Evolutionary conservation across 768 basidiomycete genomes (phyloP).

Genomic region (Boletus barrowsii): DNA sequence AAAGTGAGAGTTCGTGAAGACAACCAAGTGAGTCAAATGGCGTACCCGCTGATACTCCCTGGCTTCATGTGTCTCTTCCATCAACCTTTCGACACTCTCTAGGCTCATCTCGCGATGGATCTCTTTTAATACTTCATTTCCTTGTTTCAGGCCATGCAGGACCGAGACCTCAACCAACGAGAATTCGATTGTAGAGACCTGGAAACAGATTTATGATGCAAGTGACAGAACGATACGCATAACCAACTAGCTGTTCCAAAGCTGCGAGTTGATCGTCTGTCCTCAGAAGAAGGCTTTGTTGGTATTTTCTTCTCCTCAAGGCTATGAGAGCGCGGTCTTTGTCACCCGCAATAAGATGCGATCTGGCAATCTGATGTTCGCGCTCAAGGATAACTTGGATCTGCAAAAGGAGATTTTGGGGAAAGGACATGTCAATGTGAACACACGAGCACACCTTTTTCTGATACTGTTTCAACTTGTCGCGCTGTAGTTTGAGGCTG

Average conservation of each 20-base stretch:
- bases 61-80: constrained; percentile 92
- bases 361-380: constrained; percentile 86
- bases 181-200: constrained; percentile 98
- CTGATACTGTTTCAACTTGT: constrained; percentile 95
- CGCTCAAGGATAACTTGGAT: constrained; percentile 83
- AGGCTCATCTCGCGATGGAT: constrained; percentile 92
- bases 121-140: constrained; percentile 89
- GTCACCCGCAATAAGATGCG: constrained; percentile 74
- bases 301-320: constrained; percentile 88
- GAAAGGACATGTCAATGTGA: not conserved
- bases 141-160: constrained; percentile 88
- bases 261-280: constrained; percentile 89
- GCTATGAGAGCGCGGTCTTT: constrained; percentile 88
- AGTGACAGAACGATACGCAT: not conserved
- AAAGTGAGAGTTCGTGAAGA: not conserved
- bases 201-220: not conserved
- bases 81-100: constrained; percentile 88
- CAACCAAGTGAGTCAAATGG: not conserved
- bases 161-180: constrained; percentile 92
- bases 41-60: constrained; percentile 84
- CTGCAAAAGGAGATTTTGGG: constrained; percentile 37
- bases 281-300: constrained; percentile 80
- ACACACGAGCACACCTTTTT: constrained; percentile 59
- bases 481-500: constrained; percentile 93
- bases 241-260: constrained; percentile 79